Evolutionary conservation across 2,329 filamentous ascomycete genomes (phyloP), one percentile per base, ranked within the genome.

Genomic region (Fusarium staphyleae): DNA sequence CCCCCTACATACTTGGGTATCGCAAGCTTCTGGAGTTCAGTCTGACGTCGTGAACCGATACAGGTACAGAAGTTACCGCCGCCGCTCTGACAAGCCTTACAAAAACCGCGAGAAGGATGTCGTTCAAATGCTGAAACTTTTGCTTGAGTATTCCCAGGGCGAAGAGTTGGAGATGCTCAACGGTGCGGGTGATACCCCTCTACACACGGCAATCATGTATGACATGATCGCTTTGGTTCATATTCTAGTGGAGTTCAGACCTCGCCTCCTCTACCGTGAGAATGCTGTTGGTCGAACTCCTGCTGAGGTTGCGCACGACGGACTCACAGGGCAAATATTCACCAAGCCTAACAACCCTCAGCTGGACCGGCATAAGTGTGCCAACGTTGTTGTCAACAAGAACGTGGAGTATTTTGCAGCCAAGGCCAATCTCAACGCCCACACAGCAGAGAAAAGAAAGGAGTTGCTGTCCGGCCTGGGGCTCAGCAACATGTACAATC

Each of bases 241-340:
- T 12, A 65, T 75, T 3, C 65, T 89, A 3, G 72, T 92, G 10
- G 74, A 81, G 9, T 75, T 75, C 60, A 78, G 82, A 14, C 83
- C 87, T 0, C 77, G 78, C 19, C 76, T 92, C 2, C 74, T 91
- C 0, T 80, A 83, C 62, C 82, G 86, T 16, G 91, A 95, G 69
- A 93, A 93, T 62, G 84, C 89, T 0, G 89, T 89, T 0, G 91
- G 91, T 2, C 81, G 83, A 13, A 95, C 90, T 0, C 87, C 90
- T 0, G 78, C 81, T 22, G 90, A 95, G 63, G 73, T 90, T 41
- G 84, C 87, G 0, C 76, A 83, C 43, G 86, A 89, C 45, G 70
- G 72, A 1, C 79, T 80, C 54, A 73, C 82, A 3, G 71, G 74
- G 7, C 64, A 68, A 7, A 71, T 72, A 35, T 71, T 79, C n/a